These are phyloP conservation scores for Chlorella sorokiniana DNA, from an alignment of 139 green algal species.

Conservation along the genomic window DNA sequence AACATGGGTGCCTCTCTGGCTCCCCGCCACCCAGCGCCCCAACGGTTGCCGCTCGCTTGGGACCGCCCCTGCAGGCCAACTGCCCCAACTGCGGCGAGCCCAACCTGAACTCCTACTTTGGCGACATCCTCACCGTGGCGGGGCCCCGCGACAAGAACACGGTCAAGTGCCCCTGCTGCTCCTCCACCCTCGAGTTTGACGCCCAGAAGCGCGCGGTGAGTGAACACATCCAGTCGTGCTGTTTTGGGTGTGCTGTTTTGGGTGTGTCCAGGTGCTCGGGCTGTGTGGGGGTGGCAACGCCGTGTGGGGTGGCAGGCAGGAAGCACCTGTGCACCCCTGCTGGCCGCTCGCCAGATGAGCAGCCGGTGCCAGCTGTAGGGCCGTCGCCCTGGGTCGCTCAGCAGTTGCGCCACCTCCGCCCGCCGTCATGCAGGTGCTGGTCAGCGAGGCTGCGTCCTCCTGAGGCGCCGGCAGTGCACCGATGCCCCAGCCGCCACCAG, in stretches of 20 bases:
- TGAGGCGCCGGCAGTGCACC: no score
- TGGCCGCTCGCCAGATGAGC: no score
- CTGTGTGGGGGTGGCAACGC: background rate
- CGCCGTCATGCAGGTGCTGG: no score
- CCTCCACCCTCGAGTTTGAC: slow-evolving; percentile 16
- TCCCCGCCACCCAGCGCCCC: no score
- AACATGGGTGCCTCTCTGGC: background rate
- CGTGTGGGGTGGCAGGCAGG: no score
- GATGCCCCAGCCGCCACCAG: no score
- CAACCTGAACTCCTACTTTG: slow-evolving; percentile 84
- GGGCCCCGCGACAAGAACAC: slow-evolving; percentile 27
- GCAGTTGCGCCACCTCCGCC: no score
- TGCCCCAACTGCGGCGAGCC: slow-evolving; percentile 84
- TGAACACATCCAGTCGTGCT: background rate
- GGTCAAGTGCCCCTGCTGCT: slow-evolving; percentile 32
- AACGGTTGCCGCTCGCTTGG: no score
- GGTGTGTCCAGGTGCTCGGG: background rate
- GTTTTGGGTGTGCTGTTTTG: background rate
- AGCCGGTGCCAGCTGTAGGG: no score
- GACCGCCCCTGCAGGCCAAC: slow-evolving; percentile 31
- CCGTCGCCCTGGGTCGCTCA: no score
- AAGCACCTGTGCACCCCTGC: no score
- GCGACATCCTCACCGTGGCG: slow-evolving; percentile 80
- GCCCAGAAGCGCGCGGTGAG: slow-evolving; percentile 8
- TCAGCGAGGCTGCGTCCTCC: no score